Conservation (phyloP, 176 grass and related monocot species). For the Sorghum bicolor region Sorghum_bicolor_NCBIv3 NC_012873.2:64443001-64443500, state of each 20-base stretch:
- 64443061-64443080: neutral
- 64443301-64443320: neutral
- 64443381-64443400: neutral
- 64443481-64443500: slow-evolving; percentile 2
- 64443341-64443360: neutral
- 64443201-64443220: neutral
- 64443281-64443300: neutral
- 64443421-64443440: neutral
- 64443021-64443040: neutral
- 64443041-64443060: neutral
- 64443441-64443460: neutral
- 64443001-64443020: slow-evolving; percentile 1
- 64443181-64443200: neutral
- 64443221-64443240: neutral
- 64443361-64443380: neutral
- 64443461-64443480: neutral
- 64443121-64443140: neutral
- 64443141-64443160: neutral
- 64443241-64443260: neutral
- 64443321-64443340: neutral
- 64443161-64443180: neutral
- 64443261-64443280: neutral
- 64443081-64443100: neutral
- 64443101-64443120: neutral
- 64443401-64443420: neutral